Percentiles rank a stretch among this genome's conserved stretches.
phyloP scores from a whole-genome alignment of 768 basidiomycete genomes.

The Suillus bovinus region DNA sequence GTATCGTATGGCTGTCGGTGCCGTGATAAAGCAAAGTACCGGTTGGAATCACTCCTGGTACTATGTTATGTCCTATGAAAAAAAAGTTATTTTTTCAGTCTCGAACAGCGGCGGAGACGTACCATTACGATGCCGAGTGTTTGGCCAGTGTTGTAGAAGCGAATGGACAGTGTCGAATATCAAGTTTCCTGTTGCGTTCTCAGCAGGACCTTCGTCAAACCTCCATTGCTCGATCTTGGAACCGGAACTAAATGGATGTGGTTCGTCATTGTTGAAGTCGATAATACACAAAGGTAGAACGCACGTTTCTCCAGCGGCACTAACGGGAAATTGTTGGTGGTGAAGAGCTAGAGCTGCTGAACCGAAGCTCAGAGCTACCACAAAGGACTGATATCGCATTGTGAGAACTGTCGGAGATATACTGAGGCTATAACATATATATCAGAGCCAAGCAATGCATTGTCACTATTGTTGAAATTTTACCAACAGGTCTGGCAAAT shows the following conservation, averaged over 20 bases:
- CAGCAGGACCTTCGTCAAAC: conserved; percentile 20
- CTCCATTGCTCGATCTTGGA: conserved; percentile 16
- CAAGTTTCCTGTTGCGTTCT: conserved; percentile 33
- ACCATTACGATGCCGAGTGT: conserved; percentile 38
- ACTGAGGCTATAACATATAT: too few relatives aligned
- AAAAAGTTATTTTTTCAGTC: too few relatives aligned
- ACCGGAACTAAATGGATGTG: background rate
- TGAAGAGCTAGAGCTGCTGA: background rate
- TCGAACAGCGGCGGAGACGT: background rate
- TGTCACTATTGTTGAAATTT: too few relatives aligned
- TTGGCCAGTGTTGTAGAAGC: conserved; percentile 40
- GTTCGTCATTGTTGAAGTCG: background rate
- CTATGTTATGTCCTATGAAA: conserved; percentile 30
- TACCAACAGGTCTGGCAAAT: too few relatives aligned
- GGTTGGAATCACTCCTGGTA: conserved; percentile 34
- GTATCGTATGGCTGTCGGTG: conserved; percentile 17
- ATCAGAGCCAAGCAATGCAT: too few relatives aligned
- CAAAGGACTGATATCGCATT: background rate
- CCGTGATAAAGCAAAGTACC: conserved; percentile 42
- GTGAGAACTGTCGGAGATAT: too few relatives aligned
- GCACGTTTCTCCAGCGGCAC: background rate
- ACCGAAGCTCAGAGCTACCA: background rate
- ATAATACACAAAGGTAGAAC: background rate
- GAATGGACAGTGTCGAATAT: conserved; percentile 37
- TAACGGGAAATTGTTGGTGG: background rate